Conservation (phyloP, 2,329 filamentous ascomycete genomes). For the Mycosphaerelloides madeirae region DNA sequence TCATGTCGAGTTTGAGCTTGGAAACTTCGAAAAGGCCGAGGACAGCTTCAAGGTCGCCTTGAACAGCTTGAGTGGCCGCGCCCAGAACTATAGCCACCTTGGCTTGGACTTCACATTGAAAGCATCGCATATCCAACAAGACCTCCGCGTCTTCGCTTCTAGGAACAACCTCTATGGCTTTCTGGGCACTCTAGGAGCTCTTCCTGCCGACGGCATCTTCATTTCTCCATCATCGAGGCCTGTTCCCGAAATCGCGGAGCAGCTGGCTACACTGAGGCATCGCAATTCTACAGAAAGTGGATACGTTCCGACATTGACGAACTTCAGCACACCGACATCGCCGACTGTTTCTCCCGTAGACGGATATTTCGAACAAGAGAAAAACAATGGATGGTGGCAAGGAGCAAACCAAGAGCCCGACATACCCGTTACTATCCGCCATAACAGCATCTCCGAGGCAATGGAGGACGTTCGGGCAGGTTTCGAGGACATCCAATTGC, state of each 20-base stretch:
- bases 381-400: constrained; percentile 4
- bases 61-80: constrained; percentile 9
- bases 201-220: constrained; percentile 27
- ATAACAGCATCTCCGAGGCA: too few species aligned
- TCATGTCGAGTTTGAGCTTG: constrained; percentile 25
- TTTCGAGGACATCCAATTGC: too few species aligned
- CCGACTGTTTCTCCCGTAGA: constrained; percentile 5
- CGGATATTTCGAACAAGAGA: constrained; percentile 2
- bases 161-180: constrained; percentile 1
- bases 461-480: too few species aligned
- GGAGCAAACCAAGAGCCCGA: too few species aligned
- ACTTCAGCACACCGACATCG: constrained; percentile 6
- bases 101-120: constrained; percentile 24
- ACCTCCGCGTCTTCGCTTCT: constrained; percentile 8
- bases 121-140: constrained; percentile 9
- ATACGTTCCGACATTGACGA: constrained; percentile 9
- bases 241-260: too few species aligned
- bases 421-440: too few species aligned
- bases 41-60: constrained; percentile 22
- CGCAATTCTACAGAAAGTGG: constrained; percentile 9
- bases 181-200: constrained; percentile 9
- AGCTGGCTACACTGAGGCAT: too few species aligned
- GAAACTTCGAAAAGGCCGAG: constrained; percentile 16
- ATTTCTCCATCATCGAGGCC: constrained; percentile 11
- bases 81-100: constrained; percentile 10